These are phyloP conservation scores for Erysiphe neolycopersici DNA, from an alignment of 2,329 filamentous ascomycete genomes.

Conservation along the genomic window DNA sequence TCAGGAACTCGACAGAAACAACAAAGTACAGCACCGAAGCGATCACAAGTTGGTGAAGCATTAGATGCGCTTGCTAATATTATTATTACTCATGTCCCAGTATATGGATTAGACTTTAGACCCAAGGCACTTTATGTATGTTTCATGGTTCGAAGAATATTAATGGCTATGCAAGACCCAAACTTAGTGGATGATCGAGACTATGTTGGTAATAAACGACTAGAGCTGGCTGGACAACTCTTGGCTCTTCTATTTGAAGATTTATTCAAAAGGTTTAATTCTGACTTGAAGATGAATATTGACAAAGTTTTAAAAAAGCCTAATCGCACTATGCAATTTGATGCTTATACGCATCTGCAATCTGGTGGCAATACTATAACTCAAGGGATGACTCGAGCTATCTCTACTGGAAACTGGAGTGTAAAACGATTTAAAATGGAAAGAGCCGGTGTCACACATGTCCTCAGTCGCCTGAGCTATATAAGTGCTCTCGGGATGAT, in stretches of 20 bases:
- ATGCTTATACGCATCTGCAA: slow-evolving; percentile 61
- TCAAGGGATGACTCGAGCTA: slow-evolving; percentile 78
- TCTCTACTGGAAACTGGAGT: slow-evolving; percentile 94
- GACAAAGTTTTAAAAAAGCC: slow-evolving; percentile 92
- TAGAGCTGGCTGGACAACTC: slow-evolving; percentile 86
- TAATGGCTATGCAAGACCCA: slow-evolving; percentile 79
- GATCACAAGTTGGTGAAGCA: slow-evolving; percentile 73
- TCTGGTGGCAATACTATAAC: slow-evolving; percentile 74
- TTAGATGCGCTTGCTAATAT: slow-evolving; percentile 80
- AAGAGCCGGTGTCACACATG: slow-evolving; percentile 83
- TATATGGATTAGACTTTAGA: slow-evolving; percentile 75
- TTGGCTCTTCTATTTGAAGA: slow-evolving; percentile 88
- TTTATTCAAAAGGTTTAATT: slow-evolving; percentile 85
- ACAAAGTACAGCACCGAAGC: slow-evolving; percentile 26
- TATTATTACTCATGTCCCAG: slow-evolving; percentile 81
- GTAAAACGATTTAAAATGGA: slow-evolving; percentile 99
- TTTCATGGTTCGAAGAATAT: slow-evolving; percentile 85
- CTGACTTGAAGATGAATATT: slow-evolving; percentile 71
- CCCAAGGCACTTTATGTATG: slow-evolving; percentile 94
- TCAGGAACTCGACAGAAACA: slow-evolving; percentile 41
- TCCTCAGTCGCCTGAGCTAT: slow-evolving; percentile 83
- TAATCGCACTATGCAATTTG: slow-evolving; percentile 65
- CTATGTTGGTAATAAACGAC: slow-evolving; percentile 90
- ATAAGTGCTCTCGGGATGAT: slow-evolving; percentile 97
- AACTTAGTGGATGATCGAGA: slow-evolving; percentile 86